Evolutionary conservation across 164 flowering plant genomes (phyloP), one percentile per base, ranked within the genome.

Genomic region (Magnolia officinalis): DNA sequence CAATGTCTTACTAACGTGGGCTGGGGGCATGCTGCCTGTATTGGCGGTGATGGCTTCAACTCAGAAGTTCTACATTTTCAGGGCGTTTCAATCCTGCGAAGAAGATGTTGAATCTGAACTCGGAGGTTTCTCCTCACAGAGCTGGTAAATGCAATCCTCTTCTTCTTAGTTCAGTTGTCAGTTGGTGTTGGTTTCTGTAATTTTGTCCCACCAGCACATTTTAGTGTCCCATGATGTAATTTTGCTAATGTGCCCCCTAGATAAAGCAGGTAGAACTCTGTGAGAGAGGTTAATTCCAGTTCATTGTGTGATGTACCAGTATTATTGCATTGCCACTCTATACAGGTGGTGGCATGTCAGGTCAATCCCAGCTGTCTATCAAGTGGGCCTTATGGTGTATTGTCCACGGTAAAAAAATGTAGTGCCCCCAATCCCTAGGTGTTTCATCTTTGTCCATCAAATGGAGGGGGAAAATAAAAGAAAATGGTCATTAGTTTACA

Each of bases 81-180:
- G 82, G 71, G 71, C 8, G 6, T 31, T 31, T 67, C 50, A 8
- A 23, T 23, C 18, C 6, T 31, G 13, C 8, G 50, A 67, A 26
- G 71, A 67, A 67, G 71, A 26, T 31, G 8, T 19, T 16, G 21
- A 67, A 67, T 10, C 71, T 67, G 71, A 67, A 67, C 26, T 67
- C 71, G 19, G 71, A 67, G 71, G 87, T 94, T 78, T 92, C 96
- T 8, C 93, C 98, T 73, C 98, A 92, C 50, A 85, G 98, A 85
- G 96, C 97, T 68, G 98, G 97, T 75, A 58, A 50, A 20, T 29
- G 19, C 55, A 21, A 24, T 63, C 4, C 18, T 14, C 70, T 74
- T n/a, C 29, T 71, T 24, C 18, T 1, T 9, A 50, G 8, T 70
- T 55, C 61, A 55, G 61, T 55, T 55, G 3, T 55, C 18, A 16